phyloP scores from a whole-genome alignment of 306 rosid species.

The Corylus americana region DNA sequence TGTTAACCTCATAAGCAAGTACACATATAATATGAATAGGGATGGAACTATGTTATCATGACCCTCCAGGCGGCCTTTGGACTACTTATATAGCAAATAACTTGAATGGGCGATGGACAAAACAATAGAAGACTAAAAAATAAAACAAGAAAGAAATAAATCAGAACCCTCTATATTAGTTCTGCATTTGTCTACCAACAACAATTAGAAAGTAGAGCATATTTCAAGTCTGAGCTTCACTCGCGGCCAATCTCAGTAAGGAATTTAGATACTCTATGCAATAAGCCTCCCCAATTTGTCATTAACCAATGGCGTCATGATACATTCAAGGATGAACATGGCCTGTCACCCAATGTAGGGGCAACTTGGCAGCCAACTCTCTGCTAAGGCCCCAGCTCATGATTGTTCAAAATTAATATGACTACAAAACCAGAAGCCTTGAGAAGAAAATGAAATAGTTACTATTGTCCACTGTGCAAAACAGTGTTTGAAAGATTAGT shows the following conservation, averaged over 20 bases:
- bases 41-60: constrained; percentile 6
- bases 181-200: neutral
- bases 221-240: neutral
- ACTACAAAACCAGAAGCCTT: neutral
- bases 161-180: neutral
- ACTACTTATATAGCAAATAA: neutral
- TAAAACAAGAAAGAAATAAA: neutral
- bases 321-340: neutral
- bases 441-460: neutral
- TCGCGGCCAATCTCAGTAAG: neutral
- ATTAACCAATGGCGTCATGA: neutral
- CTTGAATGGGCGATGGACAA: constrained; percentile 3
- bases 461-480: neutral
- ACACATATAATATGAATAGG: constrained; percentile 3
- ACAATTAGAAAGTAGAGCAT: neutral
- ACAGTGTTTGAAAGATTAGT: constrained; percentile 1
- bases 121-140: neutral
- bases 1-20: constrained; percentile 27
- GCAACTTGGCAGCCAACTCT: neutral
- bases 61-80: neutral
- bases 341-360: neutral
- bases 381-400: neutral
- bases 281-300: too few species aligned
- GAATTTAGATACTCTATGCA: neutral
- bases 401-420: neutral